phyloP scores from a whole-genome alignment of 768 basidiomycete species.

The Arthromyces matolae region DNA sequence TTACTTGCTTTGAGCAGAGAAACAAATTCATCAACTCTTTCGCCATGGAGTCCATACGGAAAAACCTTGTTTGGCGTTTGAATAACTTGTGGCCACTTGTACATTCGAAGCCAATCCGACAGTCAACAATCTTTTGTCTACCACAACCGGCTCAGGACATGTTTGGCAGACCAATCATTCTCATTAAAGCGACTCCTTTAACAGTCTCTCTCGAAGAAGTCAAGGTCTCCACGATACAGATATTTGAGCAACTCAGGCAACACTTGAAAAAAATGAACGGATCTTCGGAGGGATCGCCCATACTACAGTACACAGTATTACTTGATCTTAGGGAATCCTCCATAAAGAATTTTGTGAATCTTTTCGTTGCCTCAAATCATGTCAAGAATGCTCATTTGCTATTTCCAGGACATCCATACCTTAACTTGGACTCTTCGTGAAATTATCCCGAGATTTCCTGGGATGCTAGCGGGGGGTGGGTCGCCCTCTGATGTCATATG shows the following conservation, averaged over 20 bases:
- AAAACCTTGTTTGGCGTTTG: conserved; percentile 56
- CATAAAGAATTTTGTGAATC: conserved; percentile 50
- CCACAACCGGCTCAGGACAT: conserved; percentile 54
- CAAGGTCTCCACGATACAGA: conserved; percentile 42
- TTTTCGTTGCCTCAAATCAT: conserved; percentile 4
- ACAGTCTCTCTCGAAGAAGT: too few species aligned
- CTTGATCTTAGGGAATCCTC: conserved; percentile 60
- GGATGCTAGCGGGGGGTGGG: conserved; percentile 70
- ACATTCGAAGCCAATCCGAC: conserved; percentile 25
- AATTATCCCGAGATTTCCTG: conserved; percentile 67
- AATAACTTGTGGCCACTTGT: conserved; percentile 37
- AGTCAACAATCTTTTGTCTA: conserved; percentile 45
- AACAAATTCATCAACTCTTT: conserved; percentile 64
- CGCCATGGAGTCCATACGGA: conserved; percentile 54
- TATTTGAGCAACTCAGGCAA: conserved; percentile 54
- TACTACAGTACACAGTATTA: conserved; percentile 64
- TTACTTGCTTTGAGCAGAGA: conserved; percentile 38
- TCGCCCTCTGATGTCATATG: background rate
- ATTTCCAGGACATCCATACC: conserved; percentile 52
- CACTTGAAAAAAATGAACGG: conserved; percentile 51
- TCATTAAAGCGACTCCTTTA: conserved; percentile 50
- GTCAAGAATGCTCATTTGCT: conserved; percentile 9
- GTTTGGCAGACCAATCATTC: conserved; percentile 61
- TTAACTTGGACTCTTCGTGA: conserved; percentile 64
- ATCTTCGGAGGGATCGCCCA: conserved; percentile 26